Evolutionary conservation across 805 yeast genomes (phyloP).

Genomic region (Metschnikowia hibisci): DNA sequence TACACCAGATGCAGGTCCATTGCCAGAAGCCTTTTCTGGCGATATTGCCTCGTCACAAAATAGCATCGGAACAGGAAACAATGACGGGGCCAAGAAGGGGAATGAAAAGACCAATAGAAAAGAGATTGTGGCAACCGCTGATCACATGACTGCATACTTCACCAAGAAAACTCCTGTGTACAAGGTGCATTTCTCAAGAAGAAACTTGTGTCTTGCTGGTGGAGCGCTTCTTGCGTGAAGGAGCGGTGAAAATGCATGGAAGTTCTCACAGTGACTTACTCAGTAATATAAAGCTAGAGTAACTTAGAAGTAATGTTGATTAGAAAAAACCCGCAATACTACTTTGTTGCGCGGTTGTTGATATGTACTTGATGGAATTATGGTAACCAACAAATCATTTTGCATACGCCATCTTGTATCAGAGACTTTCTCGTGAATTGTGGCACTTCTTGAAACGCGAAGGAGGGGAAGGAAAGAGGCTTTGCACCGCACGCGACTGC

Average conservation of each 20-base stretch:
- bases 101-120: slow-evolving; percentile 44
- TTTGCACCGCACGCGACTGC: not conserved
- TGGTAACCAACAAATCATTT: too few relatives aligned
- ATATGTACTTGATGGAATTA: too few relatives aligned
- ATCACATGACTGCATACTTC: slow-evolving; percentile 88
- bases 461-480: not conserved
- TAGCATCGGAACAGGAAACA: slow-evolving; percentile 7
- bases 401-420: too few relatives aligned
- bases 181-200: slow-evolving; percentile 85
- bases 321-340: too few relatives aligned
- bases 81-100: slow-evolving; percentile 22
- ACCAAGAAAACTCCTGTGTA: slow-evolving; percentile 93
- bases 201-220: slow-evolving; percentile 88
- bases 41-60: slow-evolving; percentile 9
- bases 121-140: slow-evolving; percentile 78
- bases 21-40: slow-evolving; percentile 62
- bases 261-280: too few relatives aligned
- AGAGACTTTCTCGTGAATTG: too few relatives aligned
- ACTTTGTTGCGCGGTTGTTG: too few relatives aligned
- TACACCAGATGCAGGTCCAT: slow-evolving; percentile 72
- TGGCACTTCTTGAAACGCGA: too few relatives aligned
- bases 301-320: too few relatives aligned
- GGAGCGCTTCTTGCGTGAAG: slow-evolving; percentile 61
- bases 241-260: not conserved
- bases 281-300: too few relatives aligned